Base-by-base conservation (phyloP, 2,329 filamentous ascomycete genomes). In the Aspergillus sclerotialis region DNA sequence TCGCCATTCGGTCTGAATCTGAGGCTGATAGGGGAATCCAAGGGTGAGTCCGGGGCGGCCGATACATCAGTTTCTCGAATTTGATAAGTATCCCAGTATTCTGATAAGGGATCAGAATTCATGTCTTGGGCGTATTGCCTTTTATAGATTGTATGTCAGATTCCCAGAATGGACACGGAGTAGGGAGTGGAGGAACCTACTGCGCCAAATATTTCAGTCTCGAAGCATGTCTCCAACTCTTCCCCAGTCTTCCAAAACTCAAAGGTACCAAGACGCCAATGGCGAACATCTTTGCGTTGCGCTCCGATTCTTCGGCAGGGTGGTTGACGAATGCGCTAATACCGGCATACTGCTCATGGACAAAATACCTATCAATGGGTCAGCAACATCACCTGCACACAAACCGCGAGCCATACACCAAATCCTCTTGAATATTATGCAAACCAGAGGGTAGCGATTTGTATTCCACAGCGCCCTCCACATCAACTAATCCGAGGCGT, bases 401-500 rank as follows among this genome's bases (percentile, higher is more conserved):
- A 12, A 10, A 13, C 21, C 26, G 28, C n/a, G 6, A 13, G 14
- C 43, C 56, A 33, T 64, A 76, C 63, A 83, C 70, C 33, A 96
- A 70, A 61, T 98, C 92, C 46, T 89, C 79, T 19, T 81, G 71
- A 13, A 96, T 86, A 37, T 86, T 84, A 64, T 98, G 92, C 32
- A 95, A 64, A 15, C 92, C 92, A 0, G 90, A 96, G 2, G 92
- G 92, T 30, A 98, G 73, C 42, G 87, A 93, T 65, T 95, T 96
- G 74, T 88, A 98, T 64, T 98, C 92, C 52, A 95, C 87, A 15
- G 84, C 79, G 36, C 87, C 87, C 48, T 94, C 85, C 31, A 96
- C 75, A 30, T 71, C 61, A 26, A 77, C 70, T 74, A 37, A 34
- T 18, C 14, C 31, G 17, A 11, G 11, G 26, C 23, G 9, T 32